Evolutionary conservation across 192 early-diverging fungal species (phyloP), one percentile per base, ranked within the genome.

Genomic region (Coemansia aciculifera): DNA sequence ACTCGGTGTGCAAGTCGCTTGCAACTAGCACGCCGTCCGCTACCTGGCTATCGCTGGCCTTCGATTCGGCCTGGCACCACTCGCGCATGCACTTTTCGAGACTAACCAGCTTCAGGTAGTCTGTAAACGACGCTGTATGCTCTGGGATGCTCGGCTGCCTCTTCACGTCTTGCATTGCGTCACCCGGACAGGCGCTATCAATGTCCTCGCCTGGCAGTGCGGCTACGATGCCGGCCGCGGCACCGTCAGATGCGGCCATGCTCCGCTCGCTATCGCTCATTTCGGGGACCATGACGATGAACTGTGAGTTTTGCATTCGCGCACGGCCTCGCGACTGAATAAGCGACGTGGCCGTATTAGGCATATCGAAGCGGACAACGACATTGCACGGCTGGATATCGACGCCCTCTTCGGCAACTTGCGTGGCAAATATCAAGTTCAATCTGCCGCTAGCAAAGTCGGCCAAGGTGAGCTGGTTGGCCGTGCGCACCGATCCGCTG

Each of bases 371-470:
- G 77, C 92, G 85, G 23, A 96, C 85, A 10, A 96, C 93, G 46
- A 94, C 59, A 49, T 94, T 97, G 76, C 95, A 98, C 0, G 91
- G 89, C 70, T 93, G 92, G 49, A 98, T 93, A 73, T 98, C 96
- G 1, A 98, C 79, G 21, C 96, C 96, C 74, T 98, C 96, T 71
- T 97, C 96, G 11, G 93, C 96, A 11, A 98, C 95, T 82, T 90
- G 89, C 1, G 96, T 98, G 6, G 96, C 90, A 61, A 97, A 87
- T 2, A 98, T 68, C 29, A 97, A 67, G 66, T 97, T 97, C 29
- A 90, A 71, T 3, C 76, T 72, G 44, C 90, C 89, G 5, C 69
- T 66, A 21, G 87, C 78, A 71, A 98, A 98, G 23, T 87, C 72
- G 0, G 62, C 72, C 23, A 97, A 87, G 3, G 87, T 87, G 19